Percentiles rank a stretch among this genome's conserved stretches.
Evolutionary conservation across 2,329 filamentous ascomycete species (phyloP).

Genomic region (Aureobasidium sp.): DNA sequence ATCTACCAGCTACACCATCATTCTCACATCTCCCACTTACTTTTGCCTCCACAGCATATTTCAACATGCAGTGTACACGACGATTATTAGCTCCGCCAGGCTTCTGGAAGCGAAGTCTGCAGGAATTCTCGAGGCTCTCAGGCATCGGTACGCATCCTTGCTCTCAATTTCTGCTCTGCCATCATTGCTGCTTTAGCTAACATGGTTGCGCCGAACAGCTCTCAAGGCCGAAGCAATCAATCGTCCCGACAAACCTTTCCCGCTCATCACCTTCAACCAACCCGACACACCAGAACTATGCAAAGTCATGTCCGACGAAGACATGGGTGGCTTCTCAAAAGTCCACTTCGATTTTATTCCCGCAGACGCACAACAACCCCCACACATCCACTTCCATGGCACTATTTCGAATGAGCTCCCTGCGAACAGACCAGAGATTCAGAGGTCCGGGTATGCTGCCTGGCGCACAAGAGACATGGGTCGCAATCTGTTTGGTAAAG

Average conservation of each 20-base stretch:
- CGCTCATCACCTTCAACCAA: constrained; percentile 57
- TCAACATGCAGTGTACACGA: constrained; percentile 33
- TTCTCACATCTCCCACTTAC: not conserved
- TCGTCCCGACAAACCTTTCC: constrained; percentile 55
- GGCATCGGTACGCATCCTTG: constrained; percentile 41
- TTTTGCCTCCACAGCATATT: not conserved
- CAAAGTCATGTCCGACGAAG: constrained; percentile 68
- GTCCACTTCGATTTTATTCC: constrained; percentile 61
- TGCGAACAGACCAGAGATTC: constrained; percentile 61
- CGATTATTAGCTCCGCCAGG: constrained; percentile 34
- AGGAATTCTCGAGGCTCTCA: constrained; percentile 52
- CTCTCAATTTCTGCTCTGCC: constrained; percentile 10
- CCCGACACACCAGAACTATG: constrained; percentile 37
- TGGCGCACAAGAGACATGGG: constrained; percentile 76
- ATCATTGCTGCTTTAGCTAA: constrained; percentile 18
- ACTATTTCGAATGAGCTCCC: constrained; percentile 82
- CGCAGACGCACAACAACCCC: constrained; percentile 40
- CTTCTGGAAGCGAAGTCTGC: constrained; percentile 52
- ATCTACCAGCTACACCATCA: not conserved
- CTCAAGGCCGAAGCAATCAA: constrained; percentile 63
- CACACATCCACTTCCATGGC: constrained; percentile 78
- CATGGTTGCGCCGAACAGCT: constrained; percentile 39
- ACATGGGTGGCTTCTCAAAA: constrained; percentile 79
- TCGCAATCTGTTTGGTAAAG: constrained; percentile 74
- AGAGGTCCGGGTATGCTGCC: constrained; percentile 79